Conservation (phyloP, 2,329 filamentous ascomycete species). For the Calonectria hawksworthii region DNA sequence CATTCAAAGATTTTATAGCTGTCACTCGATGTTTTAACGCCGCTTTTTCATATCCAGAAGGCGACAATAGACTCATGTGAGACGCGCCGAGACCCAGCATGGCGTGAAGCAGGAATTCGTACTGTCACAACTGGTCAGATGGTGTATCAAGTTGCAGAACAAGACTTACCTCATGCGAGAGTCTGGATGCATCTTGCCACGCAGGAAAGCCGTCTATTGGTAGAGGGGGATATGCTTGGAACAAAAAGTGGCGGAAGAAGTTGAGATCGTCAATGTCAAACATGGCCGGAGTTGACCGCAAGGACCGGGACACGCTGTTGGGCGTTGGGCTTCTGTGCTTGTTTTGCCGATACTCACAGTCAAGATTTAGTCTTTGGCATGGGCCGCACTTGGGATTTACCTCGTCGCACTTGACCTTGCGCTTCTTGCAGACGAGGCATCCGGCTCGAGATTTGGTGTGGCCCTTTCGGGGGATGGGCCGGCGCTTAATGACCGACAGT, state of each 20-base stretch:
- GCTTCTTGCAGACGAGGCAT: conserved; percentile 50
- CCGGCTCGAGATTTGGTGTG: conserved; percentile 53
- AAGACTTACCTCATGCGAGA: conserved; percentile 53
- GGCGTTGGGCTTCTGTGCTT: not conserved
- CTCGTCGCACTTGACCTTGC: conserved; percentile 63
- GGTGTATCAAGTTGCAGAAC: not conserved
- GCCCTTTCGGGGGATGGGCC: conserved; percentile 52
- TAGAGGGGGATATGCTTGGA: conserved; percentile 58
- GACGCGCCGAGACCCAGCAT: conserved; percentile 58
- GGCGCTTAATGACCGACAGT: conserved; percentile 36
- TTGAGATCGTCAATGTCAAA: conserved; percentile 62
- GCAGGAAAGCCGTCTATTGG: conserved; percentile 53
- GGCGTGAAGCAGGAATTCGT: conserved; percentile 57
- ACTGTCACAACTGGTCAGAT: conserved; percentile 42
- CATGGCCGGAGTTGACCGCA: conserved; percentile 38
- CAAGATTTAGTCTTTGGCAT: conserved; percentile 53
- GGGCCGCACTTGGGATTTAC: conserved; percentile 51
- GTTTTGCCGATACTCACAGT: conserved; percentile 50
- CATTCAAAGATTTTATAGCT: conserved; percentile 54
- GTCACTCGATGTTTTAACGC: conserved; percentile 54
- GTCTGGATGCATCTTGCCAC: conserved; percentile 54
- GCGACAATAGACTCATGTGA: conserved; percentile 50
- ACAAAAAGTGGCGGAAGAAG: conserved; percentile 67
- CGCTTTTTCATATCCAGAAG: conserved; percentile 38
- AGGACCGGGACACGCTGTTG: conserved; percentile 25